These are phyloP conservation scores for Calonectria pseudoreteaudii DNA, from an alignment of 2,329 filamentous ascomycete species.

Conservation along the genomic window DNA sequence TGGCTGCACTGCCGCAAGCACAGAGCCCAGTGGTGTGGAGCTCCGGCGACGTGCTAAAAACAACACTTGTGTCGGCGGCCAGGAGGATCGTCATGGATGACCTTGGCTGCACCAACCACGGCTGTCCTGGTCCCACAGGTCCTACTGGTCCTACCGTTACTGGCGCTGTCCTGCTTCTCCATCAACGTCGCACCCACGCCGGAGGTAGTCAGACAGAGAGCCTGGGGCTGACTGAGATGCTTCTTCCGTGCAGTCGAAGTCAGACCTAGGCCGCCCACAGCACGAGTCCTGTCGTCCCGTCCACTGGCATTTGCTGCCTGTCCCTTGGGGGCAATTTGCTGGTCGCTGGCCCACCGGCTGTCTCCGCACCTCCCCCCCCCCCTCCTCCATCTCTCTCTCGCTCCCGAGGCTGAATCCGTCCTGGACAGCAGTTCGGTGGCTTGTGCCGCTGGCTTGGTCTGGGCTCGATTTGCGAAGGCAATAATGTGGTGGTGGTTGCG, in stretches of 20 bases:
- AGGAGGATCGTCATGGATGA: conserved; percentile 18
- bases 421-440: conserved; percentile 5
- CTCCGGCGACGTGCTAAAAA: conserved; percentile 24
- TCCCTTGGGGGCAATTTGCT: not conserved
- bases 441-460: conserved; percentile 13
- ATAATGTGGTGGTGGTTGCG: not conserved
- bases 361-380: not conserved
- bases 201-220: not conserved
- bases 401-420: conserved; percentile 18
- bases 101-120: conserved; percentile 13
- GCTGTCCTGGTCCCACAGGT: conserved; percentile 6
- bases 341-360: not conserved
- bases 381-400: no score
- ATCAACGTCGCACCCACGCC: conserved; percentile 1
- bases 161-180: conserved; percentile 1
- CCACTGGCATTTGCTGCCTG: not conserved
- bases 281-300: not conserved
- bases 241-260: not conserved
- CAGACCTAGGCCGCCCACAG: not conserved
- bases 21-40: conserved; percentile 13
- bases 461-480: not conserved
- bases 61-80: conserved; percentile 20
- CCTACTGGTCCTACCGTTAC: conserved; percentile 14
- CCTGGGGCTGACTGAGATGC: conserved; percentile 11
- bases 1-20: conserved; percentile 21